phyloP scores from a whole-genome alignment of 2,329 filamentous ascomycete species.

The Talaromyces verruculosus region DNA sequence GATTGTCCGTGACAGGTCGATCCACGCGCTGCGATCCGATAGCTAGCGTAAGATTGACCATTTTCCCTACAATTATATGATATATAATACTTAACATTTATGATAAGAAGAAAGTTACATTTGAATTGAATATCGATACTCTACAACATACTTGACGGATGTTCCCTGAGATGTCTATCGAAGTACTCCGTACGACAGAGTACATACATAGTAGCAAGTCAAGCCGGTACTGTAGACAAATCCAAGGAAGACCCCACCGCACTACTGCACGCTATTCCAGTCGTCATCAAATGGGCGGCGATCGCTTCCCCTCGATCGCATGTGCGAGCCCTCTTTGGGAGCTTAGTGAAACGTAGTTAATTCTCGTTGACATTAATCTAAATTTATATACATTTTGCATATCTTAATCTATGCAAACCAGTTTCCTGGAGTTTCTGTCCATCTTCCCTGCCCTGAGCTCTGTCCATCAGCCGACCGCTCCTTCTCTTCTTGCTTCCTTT shows the following conservation, averaged over 20 bases:
- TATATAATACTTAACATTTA: no score
- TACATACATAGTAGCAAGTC: neutral
- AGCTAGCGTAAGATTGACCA: neutral
- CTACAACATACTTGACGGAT: neutral
- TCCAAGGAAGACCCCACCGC: constrained; percentile 2
- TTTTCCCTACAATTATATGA: neutral
- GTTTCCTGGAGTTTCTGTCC: neutral
- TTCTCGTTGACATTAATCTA: neutral
- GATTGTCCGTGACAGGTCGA: constrained; percentile 20
- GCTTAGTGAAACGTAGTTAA: neutral
- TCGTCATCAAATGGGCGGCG: constrained; percentile 19
- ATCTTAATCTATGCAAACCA: neutral
- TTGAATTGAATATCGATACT: neutral
- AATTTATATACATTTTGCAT: neutral
- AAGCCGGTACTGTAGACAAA: neutral
- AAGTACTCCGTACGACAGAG: no score
- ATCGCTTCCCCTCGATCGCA: constrained; percentile 10
- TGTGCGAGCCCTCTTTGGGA: neutral
- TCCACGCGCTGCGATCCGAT: constrained; percentile 20
- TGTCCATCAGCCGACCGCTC: neutral
- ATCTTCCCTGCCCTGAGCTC: neutral
- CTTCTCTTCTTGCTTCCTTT: neutral
- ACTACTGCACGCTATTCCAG: constrained; percentile 17
- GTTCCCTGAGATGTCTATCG: no score
- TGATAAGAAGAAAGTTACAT: no score